Evolutionary conservation across 495 filamentous ascomycete genomes (phyloP).

Genomic region (Neurospora intermedia): DNA sequence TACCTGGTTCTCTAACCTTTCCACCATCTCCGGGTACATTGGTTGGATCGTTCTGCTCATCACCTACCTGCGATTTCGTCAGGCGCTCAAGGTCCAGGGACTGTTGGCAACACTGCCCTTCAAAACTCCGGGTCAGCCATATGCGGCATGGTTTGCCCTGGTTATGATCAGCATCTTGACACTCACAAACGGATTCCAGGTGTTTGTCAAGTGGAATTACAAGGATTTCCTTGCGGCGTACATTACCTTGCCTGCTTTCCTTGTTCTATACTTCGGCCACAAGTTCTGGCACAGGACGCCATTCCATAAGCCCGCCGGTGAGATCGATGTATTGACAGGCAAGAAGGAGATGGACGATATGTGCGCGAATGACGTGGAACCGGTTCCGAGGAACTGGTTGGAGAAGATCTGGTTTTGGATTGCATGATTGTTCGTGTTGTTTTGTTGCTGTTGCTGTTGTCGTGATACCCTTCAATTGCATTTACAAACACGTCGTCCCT

Average conservation of each 20-base stretch:
- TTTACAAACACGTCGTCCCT: neutral
- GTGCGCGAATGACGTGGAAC: conserved; percentile 25
- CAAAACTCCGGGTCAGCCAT: conserved; percentile 31
- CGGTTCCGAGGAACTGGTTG: conserved; percentile 28
- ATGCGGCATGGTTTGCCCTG: conserved; percentile 28
- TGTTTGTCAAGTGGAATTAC: conserved; percentile 30
- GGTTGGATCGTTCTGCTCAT: conserved; percentile 40
- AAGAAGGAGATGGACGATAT: conserved; percentile 42
- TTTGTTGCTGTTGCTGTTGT: neutral
- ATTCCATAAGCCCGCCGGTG: conserved; percentile 14
- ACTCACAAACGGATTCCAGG: conserved; percentile 39
- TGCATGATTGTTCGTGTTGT: conserved; percentile 14
- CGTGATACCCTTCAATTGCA: neutral
- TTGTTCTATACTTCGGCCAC: conserved; percentile 31
- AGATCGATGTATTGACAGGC: conserved; percentile 37
- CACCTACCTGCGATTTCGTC: conserved; percentile 38
- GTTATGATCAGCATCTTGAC: conserved; percentile 29
- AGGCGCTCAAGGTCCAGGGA: conserved; percentile 27
- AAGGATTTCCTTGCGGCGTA: conserved; percentile 36
- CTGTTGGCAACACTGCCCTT: conserved; percentile 29
- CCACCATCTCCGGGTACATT: conserved; percentile 38
- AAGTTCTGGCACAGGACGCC: conserved; percentile 26
- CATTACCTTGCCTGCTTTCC: conserved; percentile 36
- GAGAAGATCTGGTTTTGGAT: conserved; percentile 39
- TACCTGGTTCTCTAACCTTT: conserved; percentile 46